Evolutionary conservation across 1,139 yeast species (phyloP).

Genomic region (Zygoascus meyerae): DNA sequence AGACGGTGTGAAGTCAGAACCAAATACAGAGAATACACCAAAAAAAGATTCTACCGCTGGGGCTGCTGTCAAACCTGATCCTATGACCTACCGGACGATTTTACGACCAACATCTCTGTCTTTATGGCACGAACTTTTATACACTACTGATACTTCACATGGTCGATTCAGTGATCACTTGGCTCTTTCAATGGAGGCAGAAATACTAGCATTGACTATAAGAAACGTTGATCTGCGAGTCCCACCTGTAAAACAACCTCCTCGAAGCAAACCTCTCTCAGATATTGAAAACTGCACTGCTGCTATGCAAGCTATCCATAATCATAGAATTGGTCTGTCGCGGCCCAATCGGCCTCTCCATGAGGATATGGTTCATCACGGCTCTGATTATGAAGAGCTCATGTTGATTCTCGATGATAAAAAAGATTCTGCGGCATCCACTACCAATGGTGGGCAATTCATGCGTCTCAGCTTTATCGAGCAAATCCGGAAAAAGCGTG

Average conservation of each 20-base stretch:
- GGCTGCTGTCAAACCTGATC: conserved; percentile 35
- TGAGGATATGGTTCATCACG: conserved; percentile 66
- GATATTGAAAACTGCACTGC: conserved; percentile 1
- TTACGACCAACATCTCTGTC: conserved; percentile 77
- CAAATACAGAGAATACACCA: neutral
- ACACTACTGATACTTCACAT: conserved; percentile 70
- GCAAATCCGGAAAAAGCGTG: conserved; percentile 35
- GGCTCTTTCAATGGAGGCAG: conserved; percentile 75
- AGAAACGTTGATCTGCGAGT: conserved; percentile 67
- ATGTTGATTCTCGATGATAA: conserved; percentile 52
- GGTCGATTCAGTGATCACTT: conserved; percentile 70
- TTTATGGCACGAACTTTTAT: conserved; percentile 75
- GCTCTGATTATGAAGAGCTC: conserved; percentile 78
- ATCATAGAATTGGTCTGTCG: conserved; percentile 25
- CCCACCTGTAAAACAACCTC: conserved; percentile 32
- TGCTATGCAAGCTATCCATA: conserved; percentile 16
- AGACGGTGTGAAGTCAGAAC: conserved; percentile 6
- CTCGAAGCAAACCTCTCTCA: conserved; percentile 10
- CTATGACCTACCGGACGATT: conserved; percentile 69
- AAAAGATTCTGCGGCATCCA: conserved; percentile 15
- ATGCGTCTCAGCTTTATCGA: conserved; percentile 40
- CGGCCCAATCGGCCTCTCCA: conserved; percentile 38
- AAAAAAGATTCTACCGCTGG: neutral
- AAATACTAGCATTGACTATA: conserved; percentile 68
- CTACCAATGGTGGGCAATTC: conserved; percentile 33